Conservation (phyloP, 768 basidiomycete species). For the Leccinum subgranulosum region DNA sequence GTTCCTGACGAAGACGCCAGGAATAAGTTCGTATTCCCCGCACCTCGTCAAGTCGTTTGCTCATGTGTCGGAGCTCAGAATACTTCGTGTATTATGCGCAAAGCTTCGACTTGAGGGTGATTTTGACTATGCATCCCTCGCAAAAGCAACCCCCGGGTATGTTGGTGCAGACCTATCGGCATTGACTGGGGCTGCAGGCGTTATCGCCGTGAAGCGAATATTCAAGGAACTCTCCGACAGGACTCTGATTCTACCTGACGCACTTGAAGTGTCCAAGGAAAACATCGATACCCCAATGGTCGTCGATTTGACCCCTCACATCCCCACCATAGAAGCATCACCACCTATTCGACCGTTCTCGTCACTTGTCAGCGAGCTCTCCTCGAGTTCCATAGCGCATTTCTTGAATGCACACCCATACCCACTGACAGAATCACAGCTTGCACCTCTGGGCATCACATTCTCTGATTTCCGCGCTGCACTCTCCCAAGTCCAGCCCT, state of each 20-base stretch:
- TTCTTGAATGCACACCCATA: constrained; percentile 87
- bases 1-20: constrained; percentile 92
- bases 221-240: constrained; percentile 77
- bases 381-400: constrained; percentile 73
- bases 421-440: constrained; percentile 73
- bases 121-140: constrained; percentile 81
- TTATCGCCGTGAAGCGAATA: constrained; percentile 95
- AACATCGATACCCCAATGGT: constrained; percentile 35
- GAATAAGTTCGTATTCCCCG: constrained; percentile 61
- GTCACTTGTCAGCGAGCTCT: constrained; percentile 39
- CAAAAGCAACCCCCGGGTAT: constrained; percentile 94
- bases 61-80: constrained; percentile 45
- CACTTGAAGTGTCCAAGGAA: constrained; percentile 14
- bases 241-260: constrained; percentile 52
- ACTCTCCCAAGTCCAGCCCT: constrained; percentile 89
- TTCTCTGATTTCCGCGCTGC: constrained; percentile 77
- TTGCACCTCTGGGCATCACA: constrained; percentile 79
- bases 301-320: constrained; percentile 30
- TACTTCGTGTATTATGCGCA: constrained; percentile 78
- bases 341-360: constrained; percentile 31
- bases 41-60: not conserved
- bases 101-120: constrained; percentile 84
- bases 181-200: constrained; percentile 88
- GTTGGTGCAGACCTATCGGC: constrained; percentile 94
- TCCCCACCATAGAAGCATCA: constrained; percentile 16